Conservation (phyloP, 257 asterid species). For the Capsicum chinense region DNA sequence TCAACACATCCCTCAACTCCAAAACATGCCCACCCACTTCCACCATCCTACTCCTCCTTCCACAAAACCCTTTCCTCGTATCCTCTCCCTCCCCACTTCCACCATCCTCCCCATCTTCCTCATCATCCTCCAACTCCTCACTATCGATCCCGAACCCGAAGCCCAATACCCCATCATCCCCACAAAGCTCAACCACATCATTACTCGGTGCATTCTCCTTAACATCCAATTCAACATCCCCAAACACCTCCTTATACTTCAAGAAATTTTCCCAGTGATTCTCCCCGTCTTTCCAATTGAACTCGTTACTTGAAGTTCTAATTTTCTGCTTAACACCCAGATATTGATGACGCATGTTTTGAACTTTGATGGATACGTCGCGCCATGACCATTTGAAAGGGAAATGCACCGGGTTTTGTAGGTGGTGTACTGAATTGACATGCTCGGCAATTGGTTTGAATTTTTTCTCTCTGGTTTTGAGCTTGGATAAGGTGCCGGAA, state of each 20-base stretch:
- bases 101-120: constrained; percentile 40
- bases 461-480: constrained; percentile 91
- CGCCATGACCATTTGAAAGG: constrained; percentile 99
- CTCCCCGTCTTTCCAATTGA: constrained; percentile 88
- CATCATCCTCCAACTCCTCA: constrained; percentile 60
- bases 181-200: constrained; percentile 7
- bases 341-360: constrained; percentile 98
- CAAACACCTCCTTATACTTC: constrained; percentile 84
- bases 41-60: constrained; percentile 55
- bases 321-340: constrained; percentile 95
- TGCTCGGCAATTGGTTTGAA: constrained; percentile 96
- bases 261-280: constrained; percentile 93
- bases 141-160: constrained; percentile 60
- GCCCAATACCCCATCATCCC: constrained; percentile 31
- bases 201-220: constrained; percentile 31
- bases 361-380: constrained; percentile 90
- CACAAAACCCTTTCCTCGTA: constrained; percentile 43
- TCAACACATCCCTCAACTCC: constrained; percentile 63
- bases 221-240: constrained; percentile 72
- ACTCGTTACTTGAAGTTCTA: constrained; percentile 57
- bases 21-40: constrained; percentile 63
- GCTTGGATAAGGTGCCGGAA: constrained; percentile 76
- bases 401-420: constrained; percentile 70
- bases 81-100: constrained; percentile 33
- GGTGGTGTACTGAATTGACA: constrained; percentile 81